Evolutionary conservation across 2,329 filamentous ascomycete species (phyloP), one percentile per base, ranked within the genome.

Genomic region (Paecilomyces sp.): DNA sequence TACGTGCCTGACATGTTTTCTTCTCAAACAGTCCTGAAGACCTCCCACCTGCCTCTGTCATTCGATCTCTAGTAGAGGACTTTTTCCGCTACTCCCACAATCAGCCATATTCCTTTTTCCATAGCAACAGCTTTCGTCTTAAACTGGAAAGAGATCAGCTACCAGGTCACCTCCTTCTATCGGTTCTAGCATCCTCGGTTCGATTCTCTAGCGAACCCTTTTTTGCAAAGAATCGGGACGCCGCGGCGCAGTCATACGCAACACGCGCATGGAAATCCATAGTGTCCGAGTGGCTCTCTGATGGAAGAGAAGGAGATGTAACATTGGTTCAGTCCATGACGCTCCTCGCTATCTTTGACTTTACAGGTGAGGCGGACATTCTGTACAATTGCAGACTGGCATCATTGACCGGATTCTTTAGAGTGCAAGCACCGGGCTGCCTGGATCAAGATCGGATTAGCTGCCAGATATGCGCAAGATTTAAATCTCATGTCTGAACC

Each of bases 401-500:
- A 8, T 47, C 4, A 18, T 15, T 47, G 41, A 47, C 41, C 11
- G 7, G n/a, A 1, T 15, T 6, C 18, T 47, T 15, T 47, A 47
- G 41, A 47, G 41, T 47, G 73, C 28, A 68, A 69, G 25, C 65
- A 67, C 5, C 65, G 67, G 52, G 65, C 71, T 9, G 74, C 68
- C 1, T 78, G 75, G 76, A 60, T 78, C 6, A 77, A 77, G 28
- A 67, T 71, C 13, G 68, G 68, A 2, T 56, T 70, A 2, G 65
- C 70, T 1, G 67, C 76, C 66, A 94, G 90, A 50, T 94, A 85
- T 71, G 92, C 89, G 6, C 71, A 73, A 55, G 68, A 68, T 53
- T 73, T 76, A 18, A 70, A 69, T 9, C 71, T 71, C 8, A 70
- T 69, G 64, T 61, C 54, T 3, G 69, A 71, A 18, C 64, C 67